Evolutionary conservation across 176 grass and related monocot genomes (phyloP).

Genomic region (Pharus latifolius): DNA sequence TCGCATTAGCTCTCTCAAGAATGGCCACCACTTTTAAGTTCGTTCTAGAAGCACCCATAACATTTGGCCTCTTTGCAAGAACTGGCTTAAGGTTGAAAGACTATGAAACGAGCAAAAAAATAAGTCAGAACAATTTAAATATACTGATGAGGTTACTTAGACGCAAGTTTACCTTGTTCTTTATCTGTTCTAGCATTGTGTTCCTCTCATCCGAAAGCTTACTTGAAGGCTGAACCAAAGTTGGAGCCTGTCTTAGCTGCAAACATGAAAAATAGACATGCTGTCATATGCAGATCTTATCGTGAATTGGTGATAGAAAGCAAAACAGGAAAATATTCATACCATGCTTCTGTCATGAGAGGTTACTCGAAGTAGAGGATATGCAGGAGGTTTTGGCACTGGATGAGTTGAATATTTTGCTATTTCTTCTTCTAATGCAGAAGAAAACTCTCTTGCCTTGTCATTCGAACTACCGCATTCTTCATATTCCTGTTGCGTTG

Average conservation of each 20-base stretch:
- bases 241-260: constrained; percentile 63
- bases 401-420: constrained; percentile 14
- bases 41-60: constrained; percentile 67
- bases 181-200: constrained; percentile 73
- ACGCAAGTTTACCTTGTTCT: constrained; percentile 57
- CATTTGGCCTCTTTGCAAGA: constrained; percentile 48
- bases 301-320: background rate
- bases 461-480: background rate
- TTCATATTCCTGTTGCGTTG: background rate
- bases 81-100: constrained; percentile 79
- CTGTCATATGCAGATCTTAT: background rate
- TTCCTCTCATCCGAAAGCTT: constrained; percentile 40
- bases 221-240: constrained; percentile 46
- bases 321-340: background rate
- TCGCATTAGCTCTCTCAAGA: constrained; percentile 85
- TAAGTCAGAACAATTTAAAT: background rate
- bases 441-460: constrained; percentile 10
- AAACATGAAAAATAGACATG: constrained; percentile 5
- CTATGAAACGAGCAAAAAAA: constrained; percentile 28
- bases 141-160: background rate
- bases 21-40: constrained; percentile 86
- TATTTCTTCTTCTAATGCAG: constrained; percentile 30
- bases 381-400: constrained; percentile 36
- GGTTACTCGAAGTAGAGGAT: constrained; percentile 54
- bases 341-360: constrained; percentile 93